phyloP scores from a whole-genome alignment of 75 land plant genomes.

The Chamaecyparis obtusa region DNA sequence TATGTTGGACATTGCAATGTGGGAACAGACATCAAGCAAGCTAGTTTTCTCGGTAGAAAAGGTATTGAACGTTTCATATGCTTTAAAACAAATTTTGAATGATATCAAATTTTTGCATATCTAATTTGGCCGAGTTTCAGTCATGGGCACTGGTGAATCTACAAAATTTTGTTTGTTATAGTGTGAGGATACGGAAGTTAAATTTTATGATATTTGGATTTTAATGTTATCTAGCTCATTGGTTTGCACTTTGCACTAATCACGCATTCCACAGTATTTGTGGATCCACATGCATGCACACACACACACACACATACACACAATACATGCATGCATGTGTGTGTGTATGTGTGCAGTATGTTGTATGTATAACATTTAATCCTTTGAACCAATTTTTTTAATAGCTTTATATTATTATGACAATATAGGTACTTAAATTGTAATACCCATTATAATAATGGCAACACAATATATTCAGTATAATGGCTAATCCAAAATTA shows the following conservation, averaged over 20 bases:
- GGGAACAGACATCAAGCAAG: slow-evolving; percentile 98
- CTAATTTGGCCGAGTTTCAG: not conserved
- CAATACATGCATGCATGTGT: no score
- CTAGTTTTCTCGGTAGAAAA: slow-evolving; percentile 90
- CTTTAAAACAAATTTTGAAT: not conserved
- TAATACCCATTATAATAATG: no score
- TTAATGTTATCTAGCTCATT: not conserved
- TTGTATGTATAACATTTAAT: no score
- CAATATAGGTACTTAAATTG: no score
- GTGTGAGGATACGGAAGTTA: not conserved
- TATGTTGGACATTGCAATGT: slow-evolving; percentile 98
- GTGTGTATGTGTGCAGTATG: no score
- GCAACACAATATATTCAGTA: no score
- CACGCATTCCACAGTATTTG: not conserved
- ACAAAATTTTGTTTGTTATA: not conserved
- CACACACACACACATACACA: not conserved
- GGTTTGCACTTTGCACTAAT: not conserved
- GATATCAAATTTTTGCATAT: not conserved
- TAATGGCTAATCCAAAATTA: no score
- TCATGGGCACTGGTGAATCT: not conserved
- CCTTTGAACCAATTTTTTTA: no score
- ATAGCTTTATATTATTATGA: no score
- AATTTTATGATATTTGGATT: not conserved
- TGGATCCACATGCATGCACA: not conserved
- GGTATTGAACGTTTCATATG: slow-evolving; percentile 32